These are phyloP conservation scores for Leavenworthia alabamica DNA, from an alignment of 345 rosid genomes.

Conservation along the genomic window DNA sequence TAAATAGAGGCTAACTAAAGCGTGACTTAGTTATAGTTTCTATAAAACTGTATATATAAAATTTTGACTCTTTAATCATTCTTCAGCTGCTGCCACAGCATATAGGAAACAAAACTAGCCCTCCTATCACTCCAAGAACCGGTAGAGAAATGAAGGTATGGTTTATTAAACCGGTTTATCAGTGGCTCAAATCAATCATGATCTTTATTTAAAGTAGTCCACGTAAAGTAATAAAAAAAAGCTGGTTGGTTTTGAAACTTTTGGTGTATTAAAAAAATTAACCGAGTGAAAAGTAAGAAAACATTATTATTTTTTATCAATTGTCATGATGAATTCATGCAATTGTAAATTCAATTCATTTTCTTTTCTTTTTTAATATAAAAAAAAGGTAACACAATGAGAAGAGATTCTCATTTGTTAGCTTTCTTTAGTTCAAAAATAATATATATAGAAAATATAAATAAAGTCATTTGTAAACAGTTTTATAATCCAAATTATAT, in stretches of 20 bases:
- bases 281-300: conserved; percentile 14
- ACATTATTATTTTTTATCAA: conserved; percentile 1
- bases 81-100: conserved; percentile 39
- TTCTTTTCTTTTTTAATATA: not conserved
- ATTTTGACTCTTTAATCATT: not conserved
- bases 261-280: not conserved
- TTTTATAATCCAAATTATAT: not conserved
- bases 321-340: conserved; percentile 18
- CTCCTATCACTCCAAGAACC: conserved; percentile 66
- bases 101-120: conserved; percentile 35
- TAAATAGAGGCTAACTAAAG: not conserved
- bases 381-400: not conserved
- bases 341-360: not conserved
- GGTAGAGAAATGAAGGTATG: conserved; percentile 78
- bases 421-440: not conserved
- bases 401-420: not conserved
- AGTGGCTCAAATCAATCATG: conserved; percentile 14
- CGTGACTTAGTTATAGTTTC: not conserved
- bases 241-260: conserved; percentile 14
- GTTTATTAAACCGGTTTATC: conserved; percentile 8
- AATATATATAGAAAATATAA: not conserved
- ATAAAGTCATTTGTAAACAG: not conserved
- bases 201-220: conserved; percentile 1
- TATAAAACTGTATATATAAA: not conserved
- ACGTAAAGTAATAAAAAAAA: conserved; percentile 11